Conservation (phyloP, 225 moss, liverwort and hornwort genomes). For the Takakia lepidozioides region DNA sequence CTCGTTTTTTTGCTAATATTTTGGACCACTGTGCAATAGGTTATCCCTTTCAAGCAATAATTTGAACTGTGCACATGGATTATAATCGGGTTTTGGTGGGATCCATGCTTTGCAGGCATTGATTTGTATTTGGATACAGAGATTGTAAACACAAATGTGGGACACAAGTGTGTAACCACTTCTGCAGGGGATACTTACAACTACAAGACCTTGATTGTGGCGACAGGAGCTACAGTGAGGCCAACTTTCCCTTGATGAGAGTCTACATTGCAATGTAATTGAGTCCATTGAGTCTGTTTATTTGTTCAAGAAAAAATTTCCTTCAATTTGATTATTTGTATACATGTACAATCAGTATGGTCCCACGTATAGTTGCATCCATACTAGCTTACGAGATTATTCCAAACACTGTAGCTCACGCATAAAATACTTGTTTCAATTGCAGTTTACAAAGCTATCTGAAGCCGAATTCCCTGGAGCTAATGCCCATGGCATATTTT, state of each 20-base stretch:
- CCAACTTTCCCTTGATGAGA: neutral
- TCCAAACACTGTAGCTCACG: too few relatives aligned
- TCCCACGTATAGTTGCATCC: neutral
- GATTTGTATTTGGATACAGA: constrained; percentile 37
- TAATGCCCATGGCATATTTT: constrained; percentile 75
- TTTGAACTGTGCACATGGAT: too few relatives aligned
- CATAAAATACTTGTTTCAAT: too few relatives aligned
- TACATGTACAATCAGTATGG: too few relatives aligned
- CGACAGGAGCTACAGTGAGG: constrained; percentile 85
- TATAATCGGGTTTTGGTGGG: too few relatives aligned
- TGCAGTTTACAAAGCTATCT: constrained; percentile 48
- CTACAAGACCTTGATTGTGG: constrained; percentile 68
- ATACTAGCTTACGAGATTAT: too few relatives aligned
- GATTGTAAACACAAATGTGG: constrained; percentile 31
- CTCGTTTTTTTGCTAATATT: too few relatives aligned
- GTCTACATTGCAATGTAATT: neutral
- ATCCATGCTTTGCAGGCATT: constrained; percentile 19
- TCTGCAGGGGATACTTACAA: constrained; percentile 45
- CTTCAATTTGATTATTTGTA: neutral
- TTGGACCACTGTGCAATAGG: too few relatives aligned
- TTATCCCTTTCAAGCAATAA: too few relatives aligned
- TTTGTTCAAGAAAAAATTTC: too few relatives aligned
- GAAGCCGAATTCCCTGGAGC: constrained; percentile 83
- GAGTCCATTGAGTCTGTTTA: too few relatives aligned
- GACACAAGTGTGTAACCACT: constrained; percentile 65